Base-by-base conservation (phyloP, 805 yeast species). In the Torulaspora gathmanii region DNA sequence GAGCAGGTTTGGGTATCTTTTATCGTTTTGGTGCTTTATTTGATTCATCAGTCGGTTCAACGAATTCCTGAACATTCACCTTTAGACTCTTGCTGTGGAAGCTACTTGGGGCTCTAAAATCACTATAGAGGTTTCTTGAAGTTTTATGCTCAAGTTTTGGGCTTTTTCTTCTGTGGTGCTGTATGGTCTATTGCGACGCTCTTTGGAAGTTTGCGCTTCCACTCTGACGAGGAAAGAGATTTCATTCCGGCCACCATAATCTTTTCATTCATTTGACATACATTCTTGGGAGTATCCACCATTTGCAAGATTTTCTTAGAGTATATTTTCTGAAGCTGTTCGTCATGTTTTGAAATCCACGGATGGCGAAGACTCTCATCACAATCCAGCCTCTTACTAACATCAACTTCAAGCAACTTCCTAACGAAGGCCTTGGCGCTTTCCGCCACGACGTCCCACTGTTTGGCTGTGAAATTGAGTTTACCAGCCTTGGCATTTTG, bases 391-490 rank as follows among this genome's bases (percentile, higher is more conserved):
- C 85, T 57, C 26, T 64, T 51, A 0, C 37, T 45, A 1, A 70
- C 69, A 47, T 75, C 64, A 2, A 70, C 69, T 28, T 60, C 48
- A 3, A 79, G 53, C 12, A 80, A 60, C 1, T 56, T 53, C 19
- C 57, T 53, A 2, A 79, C 74, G 53, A 79, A 75, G 27, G 64
- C 61, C 51, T 74, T 77, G 0, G 80, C 82, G 26, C 57, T 53
- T 1, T 37, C 23, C 1, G 74, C 70, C 3, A 77, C 66, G 0
- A 41, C 43, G 1, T 34, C 34, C 82, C 84, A 81, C 46, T 70
- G 73, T 13, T 52, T 49, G 4, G 61, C 43, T 2, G 63, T 53
- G 10, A 78, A 63, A 42, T 69, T 61, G 15, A 79, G 52, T 20
- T 57, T 55, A 1, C 80, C 80, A 3, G 33, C 42, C 44, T 61